Base-by-base conservation (phyloP, 2,329 filamentous ascomycete species). In the Aspergillus versicolor region DNA sequence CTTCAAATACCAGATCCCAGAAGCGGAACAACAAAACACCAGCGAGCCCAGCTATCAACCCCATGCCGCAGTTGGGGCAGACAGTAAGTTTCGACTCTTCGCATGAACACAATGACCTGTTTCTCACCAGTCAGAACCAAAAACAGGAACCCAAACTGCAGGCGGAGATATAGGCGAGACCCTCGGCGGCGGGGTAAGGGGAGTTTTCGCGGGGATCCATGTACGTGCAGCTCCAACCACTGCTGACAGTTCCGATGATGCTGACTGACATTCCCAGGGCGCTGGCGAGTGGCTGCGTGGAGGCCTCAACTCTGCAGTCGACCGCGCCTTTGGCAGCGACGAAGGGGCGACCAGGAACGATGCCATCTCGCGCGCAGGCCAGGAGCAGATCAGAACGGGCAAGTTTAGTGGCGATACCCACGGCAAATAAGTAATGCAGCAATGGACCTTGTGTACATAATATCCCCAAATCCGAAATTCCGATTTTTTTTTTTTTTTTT, bases 221-320 rank as follows among this genome's bases (percentile, higher is more conserved):
- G 74, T 76, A 62, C 68, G 27, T 15, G 7, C 22, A 11, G 7
- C 15, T 46, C 5, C 32, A 22, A 8, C 3, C n/a, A 32, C n/a
- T 34, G 57, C 47, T 32, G 30, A 49, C 47, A 22, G 22, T 30
- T 1, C 27, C 4, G 38, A 40, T 21, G 21, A 32, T 34, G 34
- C 42, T 38, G 22, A 17, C 27, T 38, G 22, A 17, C 27, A 30
- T 30, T 40, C 45, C 50, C 32, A 77, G 73, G 75, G 76, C 8
- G 67, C 69, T 9, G 76, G 76, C 5, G 76, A 78, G 57, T 70
- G 70, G 5, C 61, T 78, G 34, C 74, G 76, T 13, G 76, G 76
- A 3, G 68, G 68, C 1, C 49, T 74, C 3, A 75, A 67, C 52
- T 67, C 71, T 21, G 70, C 72, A 0, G 67, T 77, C 40, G 76